A percentile compares a stretch with the other conserved stretches of the same genome.
These are phyloP conservation scores for Cutaneotrichosporon dermatis DNA, from an alignment of 1,284 basidiomycete species.

Conservation along the genomic window DNA sequence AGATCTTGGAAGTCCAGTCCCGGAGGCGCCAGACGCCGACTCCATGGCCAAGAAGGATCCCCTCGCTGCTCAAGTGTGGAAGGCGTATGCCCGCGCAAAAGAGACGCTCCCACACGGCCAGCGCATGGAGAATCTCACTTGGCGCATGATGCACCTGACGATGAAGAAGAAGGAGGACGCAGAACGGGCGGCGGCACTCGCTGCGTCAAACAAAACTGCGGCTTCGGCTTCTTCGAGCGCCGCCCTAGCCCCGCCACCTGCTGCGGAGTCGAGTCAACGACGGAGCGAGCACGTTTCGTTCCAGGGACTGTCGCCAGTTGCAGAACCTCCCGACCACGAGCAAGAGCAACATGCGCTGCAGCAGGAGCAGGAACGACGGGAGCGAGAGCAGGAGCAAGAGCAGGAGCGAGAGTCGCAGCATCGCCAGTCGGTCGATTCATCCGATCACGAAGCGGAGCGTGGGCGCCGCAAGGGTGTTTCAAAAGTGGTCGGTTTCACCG, in stretches of 20 bases:
- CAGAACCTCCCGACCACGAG: neutral
- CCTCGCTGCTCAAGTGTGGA: conserved; percentile 92
- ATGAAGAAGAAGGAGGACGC: conserved; percentile 55
- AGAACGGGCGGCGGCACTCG: conserved; percentile 7
- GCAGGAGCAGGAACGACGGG: too few species aligned
- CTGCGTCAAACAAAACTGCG: neutral
- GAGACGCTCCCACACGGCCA: conserved; percentile 82
- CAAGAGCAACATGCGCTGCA: too few species aligned
- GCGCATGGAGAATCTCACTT: conserved; percentile 94
- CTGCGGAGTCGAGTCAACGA: neutral
- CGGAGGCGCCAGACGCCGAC: conserved; percentile 19
- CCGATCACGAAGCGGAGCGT: conserved; percentile 46
- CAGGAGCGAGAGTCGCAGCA: neutral
- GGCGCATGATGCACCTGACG: conserved; percentile 96
- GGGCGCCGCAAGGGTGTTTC: conserved; percentile 52
- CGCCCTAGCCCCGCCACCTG: neutral
- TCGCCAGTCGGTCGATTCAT: neutral
- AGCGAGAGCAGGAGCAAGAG: neutral
- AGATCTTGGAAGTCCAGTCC: conserved; percentile 22
- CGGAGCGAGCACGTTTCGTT: neutral
- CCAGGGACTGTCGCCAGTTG: conserved; percentile 4
- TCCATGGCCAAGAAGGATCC: conserved; percentile 65
- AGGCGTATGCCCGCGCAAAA: conserved; percentile 87
- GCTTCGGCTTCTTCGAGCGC: too few species aligned
- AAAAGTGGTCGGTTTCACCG: conserved; percentile 51